Percentiles rank a stretch among this genome's conserved stretches.
Conservation (phyloP, 805 yeast genomes). For the Nakazawaea populi region DNA sequence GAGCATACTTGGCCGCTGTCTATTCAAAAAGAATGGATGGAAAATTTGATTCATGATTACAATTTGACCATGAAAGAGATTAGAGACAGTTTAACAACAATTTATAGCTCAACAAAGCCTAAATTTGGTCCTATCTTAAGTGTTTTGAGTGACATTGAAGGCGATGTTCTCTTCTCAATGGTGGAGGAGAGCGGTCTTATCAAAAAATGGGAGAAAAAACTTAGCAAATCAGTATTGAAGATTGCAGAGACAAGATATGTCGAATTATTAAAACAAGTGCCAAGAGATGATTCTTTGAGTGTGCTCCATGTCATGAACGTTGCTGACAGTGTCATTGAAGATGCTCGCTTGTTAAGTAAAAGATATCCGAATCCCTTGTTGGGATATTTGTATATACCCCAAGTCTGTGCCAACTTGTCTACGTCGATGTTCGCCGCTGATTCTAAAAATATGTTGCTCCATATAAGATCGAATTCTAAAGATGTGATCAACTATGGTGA, state of each 20-base stretch:
- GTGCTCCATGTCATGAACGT: conserved; percentile 29
- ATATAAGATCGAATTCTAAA: conserved; percentile 35
- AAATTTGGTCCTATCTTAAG: conserved; percentile 48
- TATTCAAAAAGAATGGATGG: conserved; percentile 47
- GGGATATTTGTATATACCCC: conserved; percentile 48
- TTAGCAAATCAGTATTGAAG: conserved; percentile 28
- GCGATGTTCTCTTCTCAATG: conserved; percentile 28
- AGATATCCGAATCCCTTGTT: conserved; percentile 57
- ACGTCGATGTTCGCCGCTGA: conserved; percentile 50
- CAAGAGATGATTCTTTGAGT: conserved; percentile 32
- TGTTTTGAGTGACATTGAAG: conserved; percentile 31
- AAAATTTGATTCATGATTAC: conserved; percentile 38
- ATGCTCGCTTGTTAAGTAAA: conserved; percentile 48
- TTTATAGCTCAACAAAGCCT: conserved; percentile 45
- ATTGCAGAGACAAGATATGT: conserved; percentile 34
- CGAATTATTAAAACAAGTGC: conserved; percentile 39
- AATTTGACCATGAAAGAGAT: conserved; percentile 40
- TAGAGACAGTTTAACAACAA: conserved; percentile 16
- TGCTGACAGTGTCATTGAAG: conserved; percentile 45
- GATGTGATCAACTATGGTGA: conserved; percentile 43
- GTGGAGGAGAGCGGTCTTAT: neutral
- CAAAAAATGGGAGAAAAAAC: conserved; percentile 23
- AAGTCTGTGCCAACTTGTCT: conserved; percentile 41
- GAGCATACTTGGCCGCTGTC: conserved; percentile 29
- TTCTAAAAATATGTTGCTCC: conserved; percentile 41